A percentile compares a stretch with the other conserved stretches of the same genome.
phyloP scores from a whole-genome alignment of 1,284 basidiomycete genomes.

The Moesziomyces parantarcticus region DNA sequence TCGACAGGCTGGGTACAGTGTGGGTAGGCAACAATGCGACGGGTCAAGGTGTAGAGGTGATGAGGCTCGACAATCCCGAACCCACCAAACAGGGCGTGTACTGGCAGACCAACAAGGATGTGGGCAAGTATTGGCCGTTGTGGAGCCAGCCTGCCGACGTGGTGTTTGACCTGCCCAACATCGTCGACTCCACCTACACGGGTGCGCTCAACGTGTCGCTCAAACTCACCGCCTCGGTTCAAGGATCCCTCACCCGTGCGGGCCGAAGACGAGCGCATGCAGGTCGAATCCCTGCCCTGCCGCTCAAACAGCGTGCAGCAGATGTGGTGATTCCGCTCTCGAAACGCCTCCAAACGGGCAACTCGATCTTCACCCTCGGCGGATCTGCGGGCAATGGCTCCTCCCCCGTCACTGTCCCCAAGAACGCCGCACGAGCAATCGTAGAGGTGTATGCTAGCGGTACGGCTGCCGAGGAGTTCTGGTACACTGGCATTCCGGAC shows the following conservation, averaged over 20 bases:
- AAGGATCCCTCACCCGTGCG: background rate
- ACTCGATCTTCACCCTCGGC: conserved; percentile 38
- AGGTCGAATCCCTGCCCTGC: background rate
- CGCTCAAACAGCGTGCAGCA: conserved; percentile 19
- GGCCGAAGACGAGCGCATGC: background rate
- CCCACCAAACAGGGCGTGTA: conserved; percentile 43
- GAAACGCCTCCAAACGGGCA: conserved; percentile 14
- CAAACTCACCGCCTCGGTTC: conserved; percentile 24
- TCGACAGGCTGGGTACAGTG: conserved; percentile 50
- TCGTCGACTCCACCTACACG: conserved; percentile 53
- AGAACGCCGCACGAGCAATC: conserved; percentile 37
- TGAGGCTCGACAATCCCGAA: conserved; percentile 56
- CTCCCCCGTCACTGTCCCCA: conserved; percentile 28
- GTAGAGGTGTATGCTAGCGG: conserved; percentile 54
- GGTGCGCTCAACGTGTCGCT: conserved; percentile 46
- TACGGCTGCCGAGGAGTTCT: conserved; percentile 43
- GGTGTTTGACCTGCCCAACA: conserved; percentile 55
- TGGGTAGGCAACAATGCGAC: conserved; percentile 31
- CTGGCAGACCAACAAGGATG: conserved; percentile 49
- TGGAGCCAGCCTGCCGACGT: conserved; percentile 28
- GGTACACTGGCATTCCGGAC: conserved; percentile 80
- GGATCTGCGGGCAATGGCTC: conserved; percentile 27
- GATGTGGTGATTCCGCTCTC: conserved; percentile 49
- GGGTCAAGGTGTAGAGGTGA: conserved; percentile 49
- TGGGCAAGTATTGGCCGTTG: conserved; percentile 46